Percentiles rank a stretch among this genome's conserved stretches.
Conservation (phyloP, 768 basidiomycete species). For the Ramaria sp. region DNA sequence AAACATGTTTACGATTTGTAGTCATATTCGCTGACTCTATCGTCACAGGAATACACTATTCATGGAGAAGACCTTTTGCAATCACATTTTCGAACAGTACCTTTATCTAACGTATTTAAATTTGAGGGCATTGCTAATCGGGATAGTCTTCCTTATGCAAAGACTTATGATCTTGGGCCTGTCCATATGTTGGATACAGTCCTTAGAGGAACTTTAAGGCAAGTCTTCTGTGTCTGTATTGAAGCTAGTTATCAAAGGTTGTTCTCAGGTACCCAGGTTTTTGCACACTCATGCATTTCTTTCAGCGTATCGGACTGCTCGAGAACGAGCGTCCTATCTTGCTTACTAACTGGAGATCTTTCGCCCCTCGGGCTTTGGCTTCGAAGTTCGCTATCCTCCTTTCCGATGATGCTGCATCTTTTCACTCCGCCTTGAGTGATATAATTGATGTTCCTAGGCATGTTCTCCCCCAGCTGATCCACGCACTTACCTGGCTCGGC, state of each 20-base stretch:
- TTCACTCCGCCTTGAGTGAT: background rate
- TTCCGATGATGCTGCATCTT: slow-evolving; percentile 14
- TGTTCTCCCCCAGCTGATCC: slow-evolving; percentile 15
- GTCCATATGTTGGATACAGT: slow-evolving; percentile 43
- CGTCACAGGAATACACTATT: slow-evolving; percentile 24
- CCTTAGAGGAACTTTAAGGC: slow-evolving; percentile 80
- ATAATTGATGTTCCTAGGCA: background rate
- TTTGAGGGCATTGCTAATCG: slow-evolving; percentile 85
- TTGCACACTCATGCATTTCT: slow-evolving; percentile 57
- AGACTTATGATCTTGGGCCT: slow-evolving; percentile 46
- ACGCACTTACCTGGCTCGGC: slow-evolving; percentile 43
- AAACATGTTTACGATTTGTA: background rate
- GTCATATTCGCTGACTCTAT: background rate
- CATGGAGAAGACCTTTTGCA: slow-evolving; percentile 42
- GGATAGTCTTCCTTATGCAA: slow-evolving; percentile 61
- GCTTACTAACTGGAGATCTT: slow-evolving; percentile 27
- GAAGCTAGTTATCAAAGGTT: background rate
- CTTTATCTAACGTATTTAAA: slow-evolving; percentile 46
- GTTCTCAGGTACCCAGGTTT: slow-evolving; percentile 72
- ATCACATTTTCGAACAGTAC: slow-evolving; percentile 53
- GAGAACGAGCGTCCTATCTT: slow-evolving; percentile 27
- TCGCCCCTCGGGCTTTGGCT: slow-evolving; percentile 26
- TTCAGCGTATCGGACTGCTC: slow-evolving; percentile 61
- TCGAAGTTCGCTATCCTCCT: slow-evolving; percentile 16
- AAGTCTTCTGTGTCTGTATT: slow-evolving; percentile 8